Percentiles rank a stretch among this genome's conserved stretches.
phyloP scores from a whole-genome alignment of 768 basidiomycete genomes.

The Cubamyces lactineus region DNA sequence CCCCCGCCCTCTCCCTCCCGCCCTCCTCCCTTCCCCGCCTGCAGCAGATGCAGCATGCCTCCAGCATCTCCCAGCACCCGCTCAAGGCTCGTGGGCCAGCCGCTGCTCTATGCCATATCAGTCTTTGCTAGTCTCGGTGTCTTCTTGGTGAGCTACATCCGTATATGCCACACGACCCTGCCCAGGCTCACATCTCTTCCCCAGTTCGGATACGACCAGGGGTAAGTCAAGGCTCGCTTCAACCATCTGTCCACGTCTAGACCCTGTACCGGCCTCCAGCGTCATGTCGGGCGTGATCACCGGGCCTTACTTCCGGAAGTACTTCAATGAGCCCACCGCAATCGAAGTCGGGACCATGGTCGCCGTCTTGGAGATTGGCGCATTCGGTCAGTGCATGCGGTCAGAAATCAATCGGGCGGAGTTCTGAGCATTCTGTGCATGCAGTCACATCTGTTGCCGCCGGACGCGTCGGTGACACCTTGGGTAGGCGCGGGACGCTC shows the following conservation, averaged over 20 bases:
- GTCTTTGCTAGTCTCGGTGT: conserved; percentile 84
- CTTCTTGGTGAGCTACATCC: conserved; percentile 67
- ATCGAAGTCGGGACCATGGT: conserved; percentile 92
- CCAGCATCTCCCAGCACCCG: conserved; percentile 35
- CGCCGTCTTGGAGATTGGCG: conserved; percentile 91
- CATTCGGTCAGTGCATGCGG: conserved; percentile 64
- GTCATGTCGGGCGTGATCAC: conserved; percentile 94
- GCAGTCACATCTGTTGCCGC: conserved; percentile 88
- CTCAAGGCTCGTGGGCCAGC: conserved; percentile 72
- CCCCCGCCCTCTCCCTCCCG: conserved; percentile 6
- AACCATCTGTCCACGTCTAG: conserved; percentile 3
- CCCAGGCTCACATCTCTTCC: conserved; percentile 15
- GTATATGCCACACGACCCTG: neutral
- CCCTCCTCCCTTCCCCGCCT: conserved; percentile 8
- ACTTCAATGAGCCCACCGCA: conserved; percentile 77
- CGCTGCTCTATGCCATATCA: conserved; percentile 78
- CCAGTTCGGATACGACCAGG: conserved; percentile 88
- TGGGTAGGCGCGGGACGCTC: conserved; percentile 85
- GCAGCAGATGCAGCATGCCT: conserved; percentile 58
- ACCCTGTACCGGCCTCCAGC: conserved; percentile 40
- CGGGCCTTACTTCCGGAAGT: conserved; percentile 78
- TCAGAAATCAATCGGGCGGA: conserved; percentile 11
- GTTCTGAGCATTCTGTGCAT: conserved; percentile 6
- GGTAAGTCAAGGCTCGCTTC: conserved; percentile 45
- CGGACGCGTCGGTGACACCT: conserved; percentile 82